Conservation (phyloP, 2,329 filamentous ascomycete species). For the Hypoxylon sp. region DNA sequence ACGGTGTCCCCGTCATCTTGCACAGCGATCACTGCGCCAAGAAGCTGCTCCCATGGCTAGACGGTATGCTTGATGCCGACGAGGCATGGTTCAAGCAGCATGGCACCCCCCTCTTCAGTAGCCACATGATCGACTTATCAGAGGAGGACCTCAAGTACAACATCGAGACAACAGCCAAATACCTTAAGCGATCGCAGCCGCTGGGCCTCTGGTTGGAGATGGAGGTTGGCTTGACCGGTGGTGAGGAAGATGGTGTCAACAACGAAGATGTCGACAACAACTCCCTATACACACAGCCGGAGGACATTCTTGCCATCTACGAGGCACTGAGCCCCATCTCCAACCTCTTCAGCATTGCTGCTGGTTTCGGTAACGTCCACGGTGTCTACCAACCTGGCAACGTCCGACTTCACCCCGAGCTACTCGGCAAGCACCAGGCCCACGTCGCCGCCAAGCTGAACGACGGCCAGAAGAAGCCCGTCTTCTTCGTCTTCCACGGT, state of each 20-base stretch:
- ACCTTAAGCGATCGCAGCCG: conserved; percentile 92
- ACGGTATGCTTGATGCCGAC: conserved; percentile 94
- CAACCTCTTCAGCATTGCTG: conserved; percentile 97
- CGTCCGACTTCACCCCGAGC: conserved; percentile 95
- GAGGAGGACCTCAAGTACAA: conserved; percentile 93
- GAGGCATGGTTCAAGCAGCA: conserved; percentile 95
- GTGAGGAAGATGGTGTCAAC: conserved; percentile 98
- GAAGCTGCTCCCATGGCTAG: conserved; percentile 98
- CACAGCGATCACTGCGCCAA: conserved; percentile 99
- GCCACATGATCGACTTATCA: conserved; percentile 98
- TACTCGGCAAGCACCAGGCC: conserved; percentile 95
- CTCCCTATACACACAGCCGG: conserved; percentile 96
- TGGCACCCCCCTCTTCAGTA: conserved; percentile 92
- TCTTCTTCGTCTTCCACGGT: conserved; percentile 99
- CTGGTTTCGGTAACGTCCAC: conserved; percentile 98
- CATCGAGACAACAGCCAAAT: conserved; percentile 90
- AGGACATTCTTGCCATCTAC: conserved; percentile 94
- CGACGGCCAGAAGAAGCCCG: conserved; percentile 84
- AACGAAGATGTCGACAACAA: conserved; percentile 98
- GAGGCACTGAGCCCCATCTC: conserved; percentile 86
- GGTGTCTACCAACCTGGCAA: conserved; percentile 99
- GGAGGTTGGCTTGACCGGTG: conserved; percentile 96
- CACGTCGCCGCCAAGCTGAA: conserved; percentile 86
- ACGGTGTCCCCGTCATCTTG: conserved; percentile 90
- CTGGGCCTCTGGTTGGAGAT: conserved; percentile 99